Conservation (phyloP, 192 early-diverging fungal species). For the Phlyctochytrium bullatum region DNA sequence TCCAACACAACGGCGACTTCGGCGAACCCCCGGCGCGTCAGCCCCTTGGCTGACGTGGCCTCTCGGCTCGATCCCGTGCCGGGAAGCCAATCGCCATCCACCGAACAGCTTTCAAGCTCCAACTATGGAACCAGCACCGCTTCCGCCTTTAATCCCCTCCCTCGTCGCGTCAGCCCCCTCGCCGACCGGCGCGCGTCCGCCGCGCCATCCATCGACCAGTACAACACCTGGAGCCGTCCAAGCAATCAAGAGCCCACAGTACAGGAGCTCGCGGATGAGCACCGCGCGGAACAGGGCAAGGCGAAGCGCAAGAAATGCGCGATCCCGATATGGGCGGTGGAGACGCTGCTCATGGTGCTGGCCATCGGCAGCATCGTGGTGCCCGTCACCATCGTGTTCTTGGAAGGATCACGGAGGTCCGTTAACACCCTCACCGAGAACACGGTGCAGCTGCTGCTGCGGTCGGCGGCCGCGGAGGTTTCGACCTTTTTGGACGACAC, state of each 20-base stretch:
- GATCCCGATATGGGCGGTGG: not conserved
- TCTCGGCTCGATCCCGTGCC: too few species aligned
- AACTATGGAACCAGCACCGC: too few species aligned
- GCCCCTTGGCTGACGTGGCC: too few species aligned
- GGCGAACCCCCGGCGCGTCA: too few species aligned
- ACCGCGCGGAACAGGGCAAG: not conserved
- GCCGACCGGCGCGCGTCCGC: too few species aligned
- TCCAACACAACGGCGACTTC: too few species aligned
- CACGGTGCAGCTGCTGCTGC: not conserved
- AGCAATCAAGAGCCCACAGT: not conserved
- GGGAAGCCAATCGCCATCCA: too few species aligned
- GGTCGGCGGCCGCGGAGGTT: not conserved
- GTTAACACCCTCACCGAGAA: not conserved
- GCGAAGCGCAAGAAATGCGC: not conserved
- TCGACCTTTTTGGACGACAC: not conserved
- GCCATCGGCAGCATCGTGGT: constrained; percentile 1
- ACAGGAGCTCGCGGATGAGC: not conserved
- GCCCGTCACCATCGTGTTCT: not conserved
- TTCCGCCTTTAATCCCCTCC: too few species aligned
- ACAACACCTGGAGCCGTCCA: too few species aligned
- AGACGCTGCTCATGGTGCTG: not conserved
- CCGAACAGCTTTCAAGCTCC: too few species aligned
- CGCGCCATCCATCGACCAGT: too few species aligned
- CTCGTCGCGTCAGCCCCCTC: too few species aligned
- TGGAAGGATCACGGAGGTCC: not conserved